A percentile compares a stretch with the other conserved stretches of the same genome.
Evolutionary conservation across 2,329 filamentous ascomycete genomes (phyloP).

Genomic region (Phyllosticta paracitricarpa): DNA sequence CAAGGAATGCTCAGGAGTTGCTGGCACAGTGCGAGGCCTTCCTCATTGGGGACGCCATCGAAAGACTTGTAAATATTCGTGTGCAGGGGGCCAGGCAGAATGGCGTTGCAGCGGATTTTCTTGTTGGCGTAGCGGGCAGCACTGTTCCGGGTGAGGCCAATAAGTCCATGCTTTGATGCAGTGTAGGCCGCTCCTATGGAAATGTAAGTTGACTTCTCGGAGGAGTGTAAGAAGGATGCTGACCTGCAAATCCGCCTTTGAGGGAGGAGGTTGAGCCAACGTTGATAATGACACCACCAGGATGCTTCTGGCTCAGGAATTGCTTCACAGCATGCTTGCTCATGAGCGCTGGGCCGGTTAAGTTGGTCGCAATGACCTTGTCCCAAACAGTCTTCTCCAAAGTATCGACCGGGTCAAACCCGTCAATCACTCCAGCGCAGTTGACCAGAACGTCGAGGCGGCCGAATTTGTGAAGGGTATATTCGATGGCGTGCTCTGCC

Average conservation of each 20-base stretch:
- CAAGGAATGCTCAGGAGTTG: conserved; percentile 14
- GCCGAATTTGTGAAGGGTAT: conserved; percentile 24
- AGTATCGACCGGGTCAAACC: conserved; percentile 43
- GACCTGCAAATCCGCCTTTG: conserved; percentile 5
- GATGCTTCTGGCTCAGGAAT: conserved; percentile 33
- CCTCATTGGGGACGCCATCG: conserved; percentile 18
- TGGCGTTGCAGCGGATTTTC: conserved; percentile 37
- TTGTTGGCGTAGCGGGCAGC: conserved; percentile 38
- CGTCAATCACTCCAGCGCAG: conserved; percentile 49
- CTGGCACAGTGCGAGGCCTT: conserved; percentile 14
- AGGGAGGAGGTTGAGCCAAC: conserved; percentile 22
- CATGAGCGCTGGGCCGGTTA: conserved; percentile 46
- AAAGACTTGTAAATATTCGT: conserved; percentile 42
- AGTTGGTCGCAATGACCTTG: conserved; percentile 45
- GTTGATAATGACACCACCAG: conserved; percentile 43
- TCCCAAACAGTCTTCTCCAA: conserved; percentile 42
- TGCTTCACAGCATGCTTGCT: conserved; percentile 42
- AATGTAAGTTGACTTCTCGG: neutral
- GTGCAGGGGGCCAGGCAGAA: conserved; percentile 31
- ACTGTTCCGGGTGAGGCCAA: conserved; percentile 39
- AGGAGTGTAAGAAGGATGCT: neutral
- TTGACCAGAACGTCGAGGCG: conserved; percentile 50
- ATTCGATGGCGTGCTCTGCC: neutral
- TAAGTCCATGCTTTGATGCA: conserved; percentile 34
- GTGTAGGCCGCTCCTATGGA: conserved; percentile 35